Base-by-base conservation (phyloP, 1,284 basidiomycete genomes). In the Papiliotrema laurentii region DNA sequence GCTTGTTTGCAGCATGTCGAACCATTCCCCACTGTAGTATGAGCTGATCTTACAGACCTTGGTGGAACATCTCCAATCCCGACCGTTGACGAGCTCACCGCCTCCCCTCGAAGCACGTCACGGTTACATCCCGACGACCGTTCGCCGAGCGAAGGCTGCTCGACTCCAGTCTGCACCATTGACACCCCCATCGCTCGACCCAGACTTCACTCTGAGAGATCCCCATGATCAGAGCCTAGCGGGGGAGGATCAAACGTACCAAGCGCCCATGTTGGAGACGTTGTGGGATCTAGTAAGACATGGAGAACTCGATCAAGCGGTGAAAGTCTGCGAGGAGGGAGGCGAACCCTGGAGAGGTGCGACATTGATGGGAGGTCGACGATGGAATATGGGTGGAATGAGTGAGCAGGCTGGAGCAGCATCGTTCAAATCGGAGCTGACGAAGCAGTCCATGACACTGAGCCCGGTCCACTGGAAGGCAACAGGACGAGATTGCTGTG, bases 321-420 rank as follows among this genome's bases (percentile, higher is more conserved):
- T 93, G 9, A 85, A 88, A 34, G 75, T 93, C 13, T 94, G 89
- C 65, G 76, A 84, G 55, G 84, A 83, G 61, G 85, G 87, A 0
- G 85, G 90, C 54, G 88, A 94, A 59, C 85, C 89, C 3, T 97
- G 93, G 93, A 80, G 90, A 26, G 69, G 60, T 0, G 69, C 69
- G 25, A 61, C 59, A 5, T 43, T 72, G 28, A 89, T 70, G 60
- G 69, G 69, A 19, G 69, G 68, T 0, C 36, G 66, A 40, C 50
- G 68, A 37, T 72, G 69, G 69, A 49, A 49, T 5, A 68, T 69
- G 67, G 63, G 65, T 1, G 68, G 67, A n/a, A 45, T 72, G 58
- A 66, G 62, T 68, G 51, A 58, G 67, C 57, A 33, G 10, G 10
- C 19, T 3, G n/a, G 18, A 27, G 5, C n/a, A 4, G 4, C 41